Conservation (phyloP, 108 stramenopile genomes). For the Skeletonema marinoi region DNA sequence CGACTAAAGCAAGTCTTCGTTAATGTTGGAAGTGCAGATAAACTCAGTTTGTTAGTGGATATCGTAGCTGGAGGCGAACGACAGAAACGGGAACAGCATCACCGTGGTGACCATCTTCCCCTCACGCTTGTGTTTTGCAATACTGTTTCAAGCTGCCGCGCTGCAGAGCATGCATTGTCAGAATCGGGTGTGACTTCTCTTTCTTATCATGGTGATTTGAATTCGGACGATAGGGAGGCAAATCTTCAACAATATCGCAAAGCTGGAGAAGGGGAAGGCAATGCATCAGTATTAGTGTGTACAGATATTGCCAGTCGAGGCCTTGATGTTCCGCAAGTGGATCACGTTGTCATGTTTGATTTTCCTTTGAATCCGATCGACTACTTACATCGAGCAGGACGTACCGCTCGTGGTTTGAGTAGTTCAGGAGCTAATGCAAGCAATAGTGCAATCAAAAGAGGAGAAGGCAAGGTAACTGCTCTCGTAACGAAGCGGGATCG, state of each 20-base stretch:
- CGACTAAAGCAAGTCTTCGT: slow-evolving; percentile 89
- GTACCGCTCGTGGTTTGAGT: slow-evolving; percentile 82
- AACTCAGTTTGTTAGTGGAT: slow-evolving; percentile 83
- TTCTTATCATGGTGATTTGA: slow-evolving; percentile 92
- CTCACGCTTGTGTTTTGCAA: slow-evolving; percentile 95
- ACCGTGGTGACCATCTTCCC: slow-evolving; percentile 21
- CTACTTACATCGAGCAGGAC: slow-evolving; percentile 91
- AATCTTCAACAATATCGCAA: slow-evolving; percentile 64
- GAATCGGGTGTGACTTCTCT: slow-evolving; percentile 70
- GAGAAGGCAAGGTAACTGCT: slow-evolving; percentile 83
- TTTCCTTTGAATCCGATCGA: slow-evolving; percentile 93
- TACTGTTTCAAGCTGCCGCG: slow-evolving; percentile 90
- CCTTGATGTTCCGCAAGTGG: slow-evolving; percentile 88
- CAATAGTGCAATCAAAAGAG: slow-evolving; percentile 23
- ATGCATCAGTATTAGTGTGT: slow-evolving; percentile 80
- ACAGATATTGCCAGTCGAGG: slow-evolving; percentile 97
- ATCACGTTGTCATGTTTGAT: slow-evolving; percentile 94
- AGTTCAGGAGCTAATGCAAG: background rate
- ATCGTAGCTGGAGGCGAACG: slow-evolving; percentile 47
- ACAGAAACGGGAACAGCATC: slow-evolving; percentile 25
- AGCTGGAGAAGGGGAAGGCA: slow-evolving; percentile 41
- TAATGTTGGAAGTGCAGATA: slow-evolving; percentile 91
- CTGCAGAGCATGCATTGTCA: slow-evolving; percentile 88
- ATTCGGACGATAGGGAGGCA: slow-evolving; percentile 63
- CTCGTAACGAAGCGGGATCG: slow-evolving; percentile 86